These are phyloP conservation scores for Diospyros lotus DNA, from an alignment of 148 eudicot genomes.

Conservation along the genomic window DNA sequence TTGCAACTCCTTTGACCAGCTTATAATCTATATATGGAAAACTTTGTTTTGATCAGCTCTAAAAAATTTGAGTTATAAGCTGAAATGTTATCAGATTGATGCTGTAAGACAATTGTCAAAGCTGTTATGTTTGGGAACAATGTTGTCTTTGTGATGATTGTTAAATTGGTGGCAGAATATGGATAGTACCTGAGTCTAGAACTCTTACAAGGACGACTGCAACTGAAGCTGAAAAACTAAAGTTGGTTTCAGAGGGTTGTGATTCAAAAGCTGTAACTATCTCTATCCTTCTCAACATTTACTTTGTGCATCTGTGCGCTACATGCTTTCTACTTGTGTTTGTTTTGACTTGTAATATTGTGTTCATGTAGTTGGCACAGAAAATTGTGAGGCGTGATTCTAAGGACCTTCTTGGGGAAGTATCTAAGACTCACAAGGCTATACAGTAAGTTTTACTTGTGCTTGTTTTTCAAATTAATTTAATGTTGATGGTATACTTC, in stretches of 20 bases:
- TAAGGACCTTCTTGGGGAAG: slow-evolving; percentile 28
- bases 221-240: slow-evolving; percentile 49
- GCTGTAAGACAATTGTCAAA: neutral
- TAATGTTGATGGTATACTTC: neutral
- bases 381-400: slow-evolving; percentile 49
- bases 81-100: neutral
- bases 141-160: slow-evolving; percentile 5
- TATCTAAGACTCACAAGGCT: slow-evolving; percentile 32
- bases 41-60: slow-evolving; percentile 1
- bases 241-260: slow-evolving; percentile 62
- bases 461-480: neutral
- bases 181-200: slow-evolving; percentile 65
- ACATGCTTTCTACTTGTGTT: neutral
- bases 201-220: slow-evolving; percentile 47
- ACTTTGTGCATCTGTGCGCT: neutral
- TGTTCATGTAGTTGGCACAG: slow-evolving; percentile 22
- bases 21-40: neutral
- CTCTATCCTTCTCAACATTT: neutral
- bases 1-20: neutral
- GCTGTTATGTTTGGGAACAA: neutral
- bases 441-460: slow-evolving; percentile 46
- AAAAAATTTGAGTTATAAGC: neutral
- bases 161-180: slow-evolving; percentile 42
- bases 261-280: slow-evolving; percentile 44
- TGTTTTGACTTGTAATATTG: slow-evolving; percentile 9